Conservation (phyloP, 495 filamentous ascomycete genomes). For the Aspergillus baeticus region DNA sequence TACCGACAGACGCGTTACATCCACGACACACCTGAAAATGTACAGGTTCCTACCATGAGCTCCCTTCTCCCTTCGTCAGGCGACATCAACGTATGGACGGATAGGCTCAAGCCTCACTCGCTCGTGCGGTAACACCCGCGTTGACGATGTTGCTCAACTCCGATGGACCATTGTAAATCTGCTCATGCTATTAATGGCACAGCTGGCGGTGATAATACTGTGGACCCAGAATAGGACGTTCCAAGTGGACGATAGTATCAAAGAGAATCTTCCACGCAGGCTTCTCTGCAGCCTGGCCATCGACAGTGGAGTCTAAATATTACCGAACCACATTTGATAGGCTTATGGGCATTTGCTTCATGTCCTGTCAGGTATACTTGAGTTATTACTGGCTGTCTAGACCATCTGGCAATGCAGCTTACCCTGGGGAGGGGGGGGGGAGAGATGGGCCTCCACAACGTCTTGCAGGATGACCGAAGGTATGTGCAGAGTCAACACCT, state of each 20-base stretch:
- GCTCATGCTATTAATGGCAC: background rate
- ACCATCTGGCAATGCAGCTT: slow-evolving; percentile 7
- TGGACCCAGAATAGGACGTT: slow-evolving; percentile 1
- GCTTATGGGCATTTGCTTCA: background rate
- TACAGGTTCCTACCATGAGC: slow-evolving; percentile 9
- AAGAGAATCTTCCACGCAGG: slow-evolving; percentile 38
- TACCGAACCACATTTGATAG: slow-evolving; percentile 2
- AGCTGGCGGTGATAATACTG: slow-evolving; percentile 9
- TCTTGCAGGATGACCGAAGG: slow-evolving; percentile 3
- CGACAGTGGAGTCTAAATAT: slow-evolving; percentile 23
- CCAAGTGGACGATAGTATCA: slow-evolving; percentile 11
- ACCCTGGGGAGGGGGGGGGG: background rate
- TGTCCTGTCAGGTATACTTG: background rate
- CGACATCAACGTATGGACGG: slow-evolving; percentile 14
- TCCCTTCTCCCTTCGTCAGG: slow-evolving; percentile 14
- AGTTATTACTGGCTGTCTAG: background rate
- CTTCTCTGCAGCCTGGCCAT: slow-evolving; percentile 38
- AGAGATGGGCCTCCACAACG: background rate
- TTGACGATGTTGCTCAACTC: slow-evolving; percentile 17
- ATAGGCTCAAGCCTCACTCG: slow-evolving; percentile 15
- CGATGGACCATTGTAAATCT: background rate
- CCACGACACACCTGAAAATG: background rate
- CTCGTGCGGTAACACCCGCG: slow-evolving; percentile 20
- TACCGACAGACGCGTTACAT: slow-evolving; percentile 4
- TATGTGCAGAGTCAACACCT: background rate